Evolutionary conservation across 768 basidiomycete species (phyloP).

Genomic region (Galerina marginata): DNA sequence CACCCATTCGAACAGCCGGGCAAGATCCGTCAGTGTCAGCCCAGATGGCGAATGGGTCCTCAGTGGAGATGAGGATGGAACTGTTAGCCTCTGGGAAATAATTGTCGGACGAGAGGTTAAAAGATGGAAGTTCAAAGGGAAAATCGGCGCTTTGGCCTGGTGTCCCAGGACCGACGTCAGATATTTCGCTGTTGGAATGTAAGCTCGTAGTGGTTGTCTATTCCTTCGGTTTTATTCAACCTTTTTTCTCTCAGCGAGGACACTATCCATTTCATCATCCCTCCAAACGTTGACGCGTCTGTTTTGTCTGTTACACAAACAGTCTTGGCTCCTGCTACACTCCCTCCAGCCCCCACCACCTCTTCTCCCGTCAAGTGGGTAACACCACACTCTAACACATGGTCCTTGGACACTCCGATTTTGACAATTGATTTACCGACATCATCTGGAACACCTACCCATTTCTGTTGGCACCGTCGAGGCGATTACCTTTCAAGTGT

Average conservation of each 20-base stretch:
- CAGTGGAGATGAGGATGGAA: slow-evolving; percentile 89
- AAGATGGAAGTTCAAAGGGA: slow-evolving; percentile 81
- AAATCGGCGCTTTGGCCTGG: slow-evolving; percentile 90
- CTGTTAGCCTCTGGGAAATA: slow-evolving; percentile 90
- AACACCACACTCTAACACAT: slow-evolving; percentile 49
- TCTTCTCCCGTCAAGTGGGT: slow-evolving; percentile 78
- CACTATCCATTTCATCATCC: slow-evolving; percentile 77
- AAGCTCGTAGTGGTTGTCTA: slow-evolving; percentile 39
- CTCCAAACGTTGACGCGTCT: slow-evolving; percentile 72
- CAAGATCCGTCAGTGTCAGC: slow-evolving; percentile 78
- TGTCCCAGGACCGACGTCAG: slow-evolving; percentile 85
- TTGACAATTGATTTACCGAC: slow-evolving; percentile 67
- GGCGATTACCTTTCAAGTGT: slow-evolving; percentile 97
- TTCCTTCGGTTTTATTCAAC: slow-evolving; percentile 11
- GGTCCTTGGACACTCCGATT: slow-evolving; percentile 59
- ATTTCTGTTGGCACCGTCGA: slow-evolving; percentile 90
- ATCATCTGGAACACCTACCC: slow-evolving; percentile 73
- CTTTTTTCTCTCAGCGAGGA: slow-evolving; percentile 66
- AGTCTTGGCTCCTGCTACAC: slow-evolving; percentile 65
- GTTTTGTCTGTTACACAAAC: slow-evolving; percentile 63
- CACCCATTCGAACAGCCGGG: slow-evolving; percentile 67
- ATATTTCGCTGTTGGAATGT: slow-evolving; percentile 84
- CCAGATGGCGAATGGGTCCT: slow-evolving; percentile 91
- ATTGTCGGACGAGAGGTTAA: slow-evolving; percentile 88
- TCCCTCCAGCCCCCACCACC: slow-evolving; percentile 58